Evolutionary conservation across 129 eudicot species (phyloP).

Genomic region (Mikania micrantha): DNA sequence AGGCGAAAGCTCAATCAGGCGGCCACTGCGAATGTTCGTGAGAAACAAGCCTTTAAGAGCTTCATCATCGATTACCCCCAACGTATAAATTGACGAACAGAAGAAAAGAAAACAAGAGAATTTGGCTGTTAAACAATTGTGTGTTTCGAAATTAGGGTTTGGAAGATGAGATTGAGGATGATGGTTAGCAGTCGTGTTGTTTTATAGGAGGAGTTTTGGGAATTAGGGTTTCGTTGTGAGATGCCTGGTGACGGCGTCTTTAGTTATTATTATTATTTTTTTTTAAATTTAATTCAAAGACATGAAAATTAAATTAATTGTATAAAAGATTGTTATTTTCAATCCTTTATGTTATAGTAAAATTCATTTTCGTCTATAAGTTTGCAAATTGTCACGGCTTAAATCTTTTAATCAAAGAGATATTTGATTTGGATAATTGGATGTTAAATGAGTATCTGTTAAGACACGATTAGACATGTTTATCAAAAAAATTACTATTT

Average conservation of each 20-base stretch:
- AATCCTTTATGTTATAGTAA: too few relatives aligned
- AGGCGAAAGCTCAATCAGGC: constrained; percentile 53
- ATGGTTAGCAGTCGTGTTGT: not conserved
- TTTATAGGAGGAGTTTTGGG: constrained; percentile 9
- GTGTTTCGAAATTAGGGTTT: constrained; percentile 6
- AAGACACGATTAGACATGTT: too few relatives aligned
- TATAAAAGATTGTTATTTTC: too few relatives aligned
- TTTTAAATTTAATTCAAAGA: too few relatives aligned
- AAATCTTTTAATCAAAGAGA: too few relatives aligned
- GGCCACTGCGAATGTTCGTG: constrained; percentile 70
- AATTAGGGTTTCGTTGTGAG: constrained; percentile 24
- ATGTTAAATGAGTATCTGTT: too few relatives aligned
- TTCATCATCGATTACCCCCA: constrained; percentile 28
- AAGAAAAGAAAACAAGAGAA: not conserved
- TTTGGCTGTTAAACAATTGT: too few relatives aligned
- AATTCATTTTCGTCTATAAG: too few relatives aligned
- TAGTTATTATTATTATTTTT: not conserved
- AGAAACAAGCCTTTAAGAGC: constrained; percentile 52
- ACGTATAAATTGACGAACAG: not conserved
- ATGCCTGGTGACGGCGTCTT: constrained; percentile 12
- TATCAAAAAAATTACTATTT: too few relatives aligned
- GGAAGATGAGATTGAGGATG: not conserved
- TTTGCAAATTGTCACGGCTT: too few relatives aligned
- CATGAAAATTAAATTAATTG: too few relatives aligned
- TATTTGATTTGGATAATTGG: too few relatives aligned